Conservation (phyloP, 805 yeast genomes). For the Brettanomyces nanus region DNA sequence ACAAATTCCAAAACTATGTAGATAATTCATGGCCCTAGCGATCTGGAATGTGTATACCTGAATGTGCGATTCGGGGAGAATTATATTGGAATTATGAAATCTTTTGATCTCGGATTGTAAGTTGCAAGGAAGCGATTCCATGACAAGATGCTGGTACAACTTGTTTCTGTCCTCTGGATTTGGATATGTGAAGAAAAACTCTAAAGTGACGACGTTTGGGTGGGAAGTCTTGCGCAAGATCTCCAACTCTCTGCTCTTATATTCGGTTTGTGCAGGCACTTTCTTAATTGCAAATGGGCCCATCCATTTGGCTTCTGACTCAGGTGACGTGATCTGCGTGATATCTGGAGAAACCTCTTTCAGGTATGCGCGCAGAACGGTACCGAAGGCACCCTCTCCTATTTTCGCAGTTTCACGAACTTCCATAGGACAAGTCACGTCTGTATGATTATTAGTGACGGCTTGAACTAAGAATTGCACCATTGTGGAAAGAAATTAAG, state of each 20-base stretch:
- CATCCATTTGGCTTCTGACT: conserved; percentile 36
- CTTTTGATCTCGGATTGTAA: conserved; percentile 68
- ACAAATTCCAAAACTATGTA: conserved; percentile 73
- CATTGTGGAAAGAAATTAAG: conserved; percentile 1
- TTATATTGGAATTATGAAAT: conserved; percentile 50
- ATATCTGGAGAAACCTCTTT: conserved; percentile 16
- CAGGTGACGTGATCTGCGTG: conserved; percentile 6
- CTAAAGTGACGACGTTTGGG: conserved; percentile 67
- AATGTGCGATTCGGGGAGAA: conserved; percentile 64
- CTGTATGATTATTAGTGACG: conserved; percentile 55
- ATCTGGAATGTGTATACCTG: conserved; percentile 73
- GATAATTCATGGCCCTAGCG: conserved; percentile 74
- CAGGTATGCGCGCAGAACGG: conserved; percentile 66
- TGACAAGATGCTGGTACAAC: conserved; percentile 71
- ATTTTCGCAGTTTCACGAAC: conserved; percentile 65
- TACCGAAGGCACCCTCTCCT: conserved; percentile 85
- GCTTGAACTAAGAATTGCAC: conserved; percentile 42
- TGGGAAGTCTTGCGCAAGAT: conserved; percentile 67
- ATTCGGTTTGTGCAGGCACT: conserved; percentile 83
- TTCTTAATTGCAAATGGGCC: conserved; percentile 83
- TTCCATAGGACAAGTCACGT: conserved; percentile 49
- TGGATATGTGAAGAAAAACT: conserved; percentile 63
- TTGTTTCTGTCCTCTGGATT: conserved; percentile 50
- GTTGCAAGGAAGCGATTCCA: conserved; percentile 83
- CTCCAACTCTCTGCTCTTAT: conserved; percentile 74